A percentile compares a stretch with the other conserved stretches of the same genome.
These are phyloP conservation scores for Arachnomyces sp. DNA, from an alignment of 2,329 filamentous ascomycete genomes.

Conservation along the genomic window DNA sequence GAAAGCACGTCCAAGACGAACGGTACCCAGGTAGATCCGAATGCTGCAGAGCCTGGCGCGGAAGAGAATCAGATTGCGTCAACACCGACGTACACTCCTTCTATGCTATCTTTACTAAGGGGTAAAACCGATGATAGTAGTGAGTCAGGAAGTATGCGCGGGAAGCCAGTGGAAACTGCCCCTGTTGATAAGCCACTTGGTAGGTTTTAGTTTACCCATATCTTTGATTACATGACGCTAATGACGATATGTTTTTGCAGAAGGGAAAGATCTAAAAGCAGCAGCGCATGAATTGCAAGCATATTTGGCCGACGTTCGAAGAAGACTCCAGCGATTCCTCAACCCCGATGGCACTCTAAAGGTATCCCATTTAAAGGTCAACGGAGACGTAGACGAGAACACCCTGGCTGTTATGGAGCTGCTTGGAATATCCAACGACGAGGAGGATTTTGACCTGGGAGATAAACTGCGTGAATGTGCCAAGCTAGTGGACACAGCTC, in stretches of 20 bases:
- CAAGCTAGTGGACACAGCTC: slow-evolving; percentile 79
- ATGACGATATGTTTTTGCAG: slow-evolving; percentile 30
- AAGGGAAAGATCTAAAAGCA: slow-evolving; percentile 74
- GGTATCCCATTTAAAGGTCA: slow-evolving; percentile 19
- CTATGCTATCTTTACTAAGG: slow-evolving; percentile 31
- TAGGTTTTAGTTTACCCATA: slow-evolving; percentile 12
- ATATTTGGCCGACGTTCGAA: slow-evolving; percentile 78
- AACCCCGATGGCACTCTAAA: slow-evolving; percentile 48
- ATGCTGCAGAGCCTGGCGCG: slow-evolving; percentile 17
- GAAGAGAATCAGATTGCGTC: slow-evolving; percentile 21
- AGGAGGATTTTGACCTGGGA: slow-evolving; percentile 52
- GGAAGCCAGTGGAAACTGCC: slow-evolving; percentile 22
- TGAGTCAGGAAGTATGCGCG: slow-evolving; percentile 32
- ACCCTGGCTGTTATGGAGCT: slow-evolving; percentile 38
- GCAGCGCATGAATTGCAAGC: slow-evolving; percentile 77
- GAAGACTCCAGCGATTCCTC: slow-evolving; percentile 53
- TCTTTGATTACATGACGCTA: not conserved
- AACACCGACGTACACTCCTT: slow-evolving; percentile 26
- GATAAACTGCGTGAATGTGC: slow-evolving; percentile 67
- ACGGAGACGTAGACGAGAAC: slow-evolving; percentile 30
- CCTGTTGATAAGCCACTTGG: slow-evolving; percentile 22
- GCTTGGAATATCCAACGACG: slow-evolving; percentile 43
- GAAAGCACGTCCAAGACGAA: slow-evolving; percentile 18
- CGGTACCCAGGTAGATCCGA: slow-evolving; percentile 16
- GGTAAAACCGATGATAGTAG: slow-evolving; percentile 29